Conservation (phyloP, 306 rosid species). For the Sesbania bispinosa region DNA sequence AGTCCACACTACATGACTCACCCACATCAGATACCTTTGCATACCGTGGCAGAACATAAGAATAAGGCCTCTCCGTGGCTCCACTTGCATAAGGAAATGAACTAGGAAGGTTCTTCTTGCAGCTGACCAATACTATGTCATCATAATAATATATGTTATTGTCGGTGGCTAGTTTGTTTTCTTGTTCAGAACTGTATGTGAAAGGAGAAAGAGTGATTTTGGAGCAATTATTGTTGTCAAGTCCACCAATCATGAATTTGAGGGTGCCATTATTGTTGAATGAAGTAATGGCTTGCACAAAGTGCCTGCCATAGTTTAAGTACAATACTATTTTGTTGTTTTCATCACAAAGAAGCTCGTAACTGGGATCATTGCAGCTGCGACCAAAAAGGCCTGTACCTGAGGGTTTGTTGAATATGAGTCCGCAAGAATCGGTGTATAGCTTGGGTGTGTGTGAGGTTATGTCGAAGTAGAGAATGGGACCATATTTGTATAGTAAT, state of each 20-base stretch:
- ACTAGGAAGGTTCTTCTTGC: neutral
- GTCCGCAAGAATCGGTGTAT: constrained; percentile 5
- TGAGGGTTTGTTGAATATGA: neutral
- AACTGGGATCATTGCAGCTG: neutral
- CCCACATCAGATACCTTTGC: neutral
- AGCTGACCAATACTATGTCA: neutral
- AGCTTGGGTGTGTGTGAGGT: neutral
- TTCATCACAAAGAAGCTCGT: neutral
- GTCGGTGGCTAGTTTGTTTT: neutral
- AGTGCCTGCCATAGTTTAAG: constrained; percentile 5
- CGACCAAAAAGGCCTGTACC: neutral
- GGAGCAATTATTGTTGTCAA: neutral
- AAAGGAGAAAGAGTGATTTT: neutral
- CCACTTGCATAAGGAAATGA: neutral
- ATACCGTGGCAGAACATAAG: neutral
- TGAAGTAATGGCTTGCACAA: neutral
- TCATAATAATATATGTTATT: neutral
- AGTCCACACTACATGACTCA: neutral
- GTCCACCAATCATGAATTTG: neutral
- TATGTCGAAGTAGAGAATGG: neutral
- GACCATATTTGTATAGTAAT: neutral
- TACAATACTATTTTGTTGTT: neutral
- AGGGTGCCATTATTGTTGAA: neutral
- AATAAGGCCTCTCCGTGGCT: neutral
- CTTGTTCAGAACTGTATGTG: neutral